Conservation (phyloP, 2,329 filamentous ascomycete genomes). For the Exophiala viscosa region DNA sequence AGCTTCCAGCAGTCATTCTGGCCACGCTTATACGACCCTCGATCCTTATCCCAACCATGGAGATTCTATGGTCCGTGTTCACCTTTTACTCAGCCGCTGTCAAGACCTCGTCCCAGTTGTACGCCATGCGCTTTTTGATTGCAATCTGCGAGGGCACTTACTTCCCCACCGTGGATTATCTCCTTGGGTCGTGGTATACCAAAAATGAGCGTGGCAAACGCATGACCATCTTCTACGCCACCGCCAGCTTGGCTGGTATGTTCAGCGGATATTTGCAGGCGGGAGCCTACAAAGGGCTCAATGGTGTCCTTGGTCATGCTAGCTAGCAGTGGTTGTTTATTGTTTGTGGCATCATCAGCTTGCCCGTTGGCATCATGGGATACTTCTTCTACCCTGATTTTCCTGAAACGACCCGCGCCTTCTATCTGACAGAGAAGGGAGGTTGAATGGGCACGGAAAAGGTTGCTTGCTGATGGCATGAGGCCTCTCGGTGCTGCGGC, state of each 20-base stretch:
- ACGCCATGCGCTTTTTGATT: slow-evolving; percentile 14
- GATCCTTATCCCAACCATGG: slow-evolving; percentile 31
- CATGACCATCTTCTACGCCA: slow-evolving; percentile 36
- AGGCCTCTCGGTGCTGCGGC: slow-evolving; percentile 38
- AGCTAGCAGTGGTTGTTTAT: slow-evolving; percentile 58
- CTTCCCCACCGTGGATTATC: slow-evolving; percentile 33
- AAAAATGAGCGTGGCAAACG: slow-evolving; percentile 35
- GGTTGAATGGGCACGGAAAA: slow-evolving; percentile 21
- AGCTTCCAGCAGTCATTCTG: slow-evolving; percentile 38
- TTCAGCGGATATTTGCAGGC: slow-evolving; percentile 57
- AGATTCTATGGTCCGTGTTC: slow-evolving; percentile 31
- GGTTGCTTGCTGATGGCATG: slow-evolving; percentile 36
- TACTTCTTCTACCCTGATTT: slow-evolving; percentile 43
- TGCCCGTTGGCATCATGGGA: slow-evolving; percentile 40
- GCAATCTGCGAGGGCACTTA: slow-evolving; percentile 27
- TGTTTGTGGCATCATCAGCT: slow-evolving; percentile 55
- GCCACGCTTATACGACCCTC: slow-evolving; percentile 33
- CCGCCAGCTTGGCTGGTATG: slow-evolving; percentile 41
- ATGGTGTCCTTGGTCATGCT: slow-evolving; percentile 46
- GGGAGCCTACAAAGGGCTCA: slow-evolving; percentile 51
- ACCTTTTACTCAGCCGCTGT: slow-evolving; percentile 31
- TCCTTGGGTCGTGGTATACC: slow-evolving; percentile 26
- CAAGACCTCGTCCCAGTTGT: slow-evolving; percentile 31
- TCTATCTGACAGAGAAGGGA: slow-evolving; percentile 37
- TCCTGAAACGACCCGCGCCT: slow-evolving; percentile 42